Base-by-base conservation (phyloP, 164 flowering plant genomes). In the Magnolia changhungtana region DNA sequence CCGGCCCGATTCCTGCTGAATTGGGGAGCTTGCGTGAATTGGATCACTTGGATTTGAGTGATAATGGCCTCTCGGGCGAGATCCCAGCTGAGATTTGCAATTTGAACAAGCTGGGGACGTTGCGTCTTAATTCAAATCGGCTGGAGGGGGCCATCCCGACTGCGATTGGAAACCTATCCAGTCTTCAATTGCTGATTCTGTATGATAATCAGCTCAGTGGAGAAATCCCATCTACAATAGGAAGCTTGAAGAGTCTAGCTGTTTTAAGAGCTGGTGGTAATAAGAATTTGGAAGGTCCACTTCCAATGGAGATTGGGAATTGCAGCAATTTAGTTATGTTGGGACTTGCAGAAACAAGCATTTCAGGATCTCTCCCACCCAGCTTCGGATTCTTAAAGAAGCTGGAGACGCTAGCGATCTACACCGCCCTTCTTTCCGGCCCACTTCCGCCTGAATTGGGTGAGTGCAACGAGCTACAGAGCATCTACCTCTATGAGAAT, bases 321-420 rank as follows among this genome's bases (percentile, higher is more conserved):
- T 96, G 98, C 88, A 87, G 81, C 70, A 89, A 76, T 72, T 77
- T 96, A 74, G 82, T 80, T 7, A 74, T 90, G 76, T 82, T 96
- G 71, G 99, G 99, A 73, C 86, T 96, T 9, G 97, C 99, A 3
- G 97, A 90, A 70, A 96, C 99, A 55, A 85, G 98, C 81, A 85
- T 96, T 77, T 87, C 96, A 1, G 99, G 99, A 1, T 80, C 78
- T 27, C 83, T 96, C 4, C 99, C 99, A 11, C 21, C 83, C 2
- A 86, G 94, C 4, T 86, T 96, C 7, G 99, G 97, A 13, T 80
- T 13, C 75, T 87, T 96, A 82, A 87, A 85, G 78, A 90, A 78
- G 70, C 78, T 94, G 27, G 92, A 90, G 74, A 96, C 98, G 0
- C 80, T 96, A 9, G 93, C 93, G 24, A 84, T 96, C 24, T 96